A percentile compares a stretch with the other conserved stretches of the same genome.
phyloP scores from a whole-genome alignment of 2,329 filamentous ascomycete species.

The Botrytis byssoidea region DNA sequence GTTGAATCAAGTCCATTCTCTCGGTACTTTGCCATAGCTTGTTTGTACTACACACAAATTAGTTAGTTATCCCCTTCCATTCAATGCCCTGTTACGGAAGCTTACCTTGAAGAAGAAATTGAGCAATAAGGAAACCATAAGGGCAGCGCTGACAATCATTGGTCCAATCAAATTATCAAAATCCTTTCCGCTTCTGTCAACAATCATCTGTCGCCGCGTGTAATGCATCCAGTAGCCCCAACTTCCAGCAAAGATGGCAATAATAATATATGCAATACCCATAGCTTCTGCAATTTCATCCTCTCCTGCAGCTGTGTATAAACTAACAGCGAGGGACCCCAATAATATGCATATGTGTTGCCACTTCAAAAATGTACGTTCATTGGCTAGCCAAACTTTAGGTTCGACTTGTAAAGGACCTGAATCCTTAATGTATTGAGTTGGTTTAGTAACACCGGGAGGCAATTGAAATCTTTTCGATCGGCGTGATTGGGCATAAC shows the following conservation, averaged over 20 bases:
- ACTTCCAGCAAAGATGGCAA: slow-evolving; percentile 76
- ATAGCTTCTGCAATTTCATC: slow-evolving; percentile 75
- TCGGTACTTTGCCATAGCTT: slow-evolving; percentile 26
- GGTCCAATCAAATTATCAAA: slow-evolving; percentile 90
- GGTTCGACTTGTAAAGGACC: slow-evolving; percentile 91
- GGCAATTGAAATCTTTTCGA: slow-evolving; percentile 61
- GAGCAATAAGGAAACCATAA: slow-evolving; percentile 74
- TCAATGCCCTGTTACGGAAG: neutral
- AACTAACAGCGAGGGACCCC: slow-evolving; percentile 74
- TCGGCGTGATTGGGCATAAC: slow-evolving; percentile 63
- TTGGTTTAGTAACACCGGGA: slow-evolving; percentile 83
- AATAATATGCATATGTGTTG: slow-evolving; percentile 91
- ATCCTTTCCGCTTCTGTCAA: slow-evolving; percentile 82
- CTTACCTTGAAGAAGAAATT: slow-evolving; percentile 86
- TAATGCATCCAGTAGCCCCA: slow-evolving; percentile 90
- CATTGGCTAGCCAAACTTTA: slow-evolving; percentile 98
- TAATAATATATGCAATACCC: slow-evolving; percentile 77
- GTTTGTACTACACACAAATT: slow-evolving; percentile 30
- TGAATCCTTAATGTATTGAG: slow-evolving; percentile 88
- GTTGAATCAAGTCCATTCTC: neutral
- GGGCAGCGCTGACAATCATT: slow-evolving; percentile 73
- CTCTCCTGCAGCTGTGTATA: slow-evolving; percentile 84
- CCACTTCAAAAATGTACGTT: slow-evolving; percentile 98
- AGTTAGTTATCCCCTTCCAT: slow-evolving; percentile 10
- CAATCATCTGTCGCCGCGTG: slow-evolving; percentile 73